A percentile compares a stretch with the other conserved stretches of the same genome.
Evolutionary conservation across 306 rosid species (phyloP).

Genomic region (Quercus gilva): DNA sequence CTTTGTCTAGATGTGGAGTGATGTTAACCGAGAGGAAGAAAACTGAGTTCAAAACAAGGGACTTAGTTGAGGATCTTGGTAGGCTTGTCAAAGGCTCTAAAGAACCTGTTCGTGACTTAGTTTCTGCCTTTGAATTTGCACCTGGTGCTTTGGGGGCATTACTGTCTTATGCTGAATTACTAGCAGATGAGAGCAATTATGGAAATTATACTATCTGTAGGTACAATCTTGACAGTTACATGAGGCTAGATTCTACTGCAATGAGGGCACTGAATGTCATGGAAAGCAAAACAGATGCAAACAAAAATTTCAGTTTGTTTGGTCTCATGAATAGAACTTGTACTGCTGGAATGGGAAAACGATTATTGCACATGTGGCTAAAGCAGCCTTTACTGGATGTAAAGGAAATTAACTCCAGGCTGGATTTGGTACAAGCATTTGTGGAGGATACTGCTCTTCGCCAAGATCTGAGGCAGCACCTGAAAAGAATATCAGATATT

Average conservation of each 20-base stretch:
- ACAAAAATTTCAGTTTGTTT: conserved; percentile 92
- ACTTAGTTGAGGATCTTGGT: conserved; percentile 83
- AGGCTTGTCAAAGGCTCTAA: conserved; percentile 92
- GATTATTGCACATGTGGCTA: conserved; percentile 89
- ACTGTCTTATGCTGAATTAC: conserved; percentile 81
- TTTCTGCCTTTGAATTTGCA: conserved; percentile 85
- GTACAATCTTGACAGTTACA: conserved; percentile 75
- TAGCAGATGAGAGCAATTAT: conserved; percentile 88
- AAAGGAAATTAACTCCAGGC: conserved; percentile 68
- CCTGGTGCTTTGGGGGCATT: conserved; percentile 87
- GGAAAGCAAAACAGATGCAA: conserved; percentile 92
- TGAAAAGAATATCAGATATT: conserved; percentile 85
- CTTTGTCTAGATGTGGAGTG: conserved; percentile 75
- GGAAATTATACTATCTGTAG: conserved; percentile 67
- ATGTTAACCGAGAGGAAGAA: conserved; percentile 92
- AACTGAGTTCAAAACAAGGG: conserved; percentile 83
- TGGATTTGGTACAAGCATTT: conserved; percentile 90
- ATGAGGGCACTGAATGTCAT: conserved; percentile 88
- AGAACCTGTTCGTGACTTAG: conserved; percentile 85
- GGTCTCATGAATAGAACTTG: conserved; percentile 98
- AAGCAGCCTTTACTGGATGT: conserved; percentile 91
- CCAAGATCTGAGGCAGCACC: conserved; percentile 87
- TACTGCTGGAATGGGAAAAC: conserved; percentile 98
- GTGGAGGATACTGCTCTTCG: conserved; percentile 82
- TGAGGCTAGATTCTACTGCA: conserved; percentile 97